Evolutionary conservation across 306 rosid species (phyloP).

Genomic region (Luffa acutangula): DNA sequence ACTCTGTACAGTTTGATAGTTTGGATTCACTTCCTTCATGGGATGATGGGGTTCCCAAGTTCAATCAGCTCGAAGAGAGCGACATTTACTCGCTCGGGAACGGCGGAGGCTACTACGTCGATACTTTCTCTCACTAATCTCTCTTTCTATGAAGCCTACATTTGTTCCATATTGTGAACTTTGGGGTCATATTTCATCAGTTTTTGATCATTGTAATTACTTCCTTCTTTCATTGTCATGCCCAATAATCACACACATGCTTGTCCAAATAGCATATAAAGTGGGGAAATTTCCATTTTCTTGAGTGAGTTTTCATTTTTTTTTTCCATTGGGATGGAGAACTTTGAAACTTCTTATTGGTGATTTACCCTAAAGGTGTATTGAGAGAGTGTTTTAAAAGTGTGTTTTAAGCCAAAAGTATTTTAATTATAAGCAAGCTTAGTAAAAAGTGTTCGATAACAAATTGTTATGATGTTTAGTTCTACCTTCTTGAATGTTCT

Average conservation of each 20-base stretch:
- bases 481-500: background rate
- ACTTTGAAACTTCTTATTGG: background rate
- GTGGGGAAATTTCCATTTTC: background rate
- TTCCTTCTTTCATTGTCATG: background rate
- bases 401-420: background rate
- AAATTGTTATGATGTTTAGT: background rate
- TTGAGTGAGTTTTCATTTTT: background rate
- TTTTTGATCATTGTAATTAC: background rate
- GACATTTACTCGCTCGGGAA: background rate
- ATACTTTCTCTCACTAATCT: background rate
- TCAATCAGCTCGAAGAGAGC: conserved; percentile 40
- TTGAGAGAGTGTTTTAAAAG: background rate
- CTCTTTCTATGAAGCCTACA: background rate
- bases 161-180: conserved; percentile 1
- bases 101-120: background rate
- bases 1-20: conserved; percentile 25
- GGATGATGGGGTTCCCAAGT: conserved; percentile 26
- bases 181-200: background rate
- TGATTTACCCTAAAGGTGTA: background rate
- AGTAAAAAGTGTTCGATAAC: background rate
- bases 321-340: background rate
- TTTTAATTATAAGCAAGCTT: background rate
- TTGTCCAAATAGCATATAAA: background rate
- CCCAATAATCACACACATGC: background rate
- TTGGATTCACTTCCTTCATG: conserved; percentile 46